Percentiles rank a stretch among this genome's conserved stretches.
Conservation (phyloP, 805 yeast genomes). For the Candida ipomoeae region DNA sequence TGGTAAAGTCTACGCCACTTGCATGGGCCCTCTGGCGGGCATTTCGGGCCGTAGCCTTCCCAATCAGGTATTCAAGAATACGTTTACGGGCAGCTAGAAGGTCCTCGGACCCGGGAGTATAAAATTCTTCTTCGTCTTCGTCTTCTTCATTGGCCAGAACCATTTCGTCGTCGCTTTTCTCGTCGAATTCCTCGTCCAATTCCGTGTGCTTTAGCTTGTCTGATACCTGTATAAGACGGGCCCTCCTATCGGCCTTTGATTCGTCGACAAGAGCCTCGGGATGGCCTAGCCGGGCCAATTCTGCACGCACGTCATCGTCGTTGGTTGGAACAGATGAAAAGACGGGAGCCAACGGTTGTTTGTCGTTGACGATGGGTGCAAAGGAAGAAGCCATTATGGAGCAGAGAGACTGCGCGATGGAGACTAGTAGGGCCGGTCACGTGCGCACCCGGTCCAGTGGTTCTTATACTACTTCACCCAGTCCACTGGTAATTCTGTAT, state of each 20-base stretch:
- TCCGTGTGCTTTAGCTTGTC: conserved; percentile 22
- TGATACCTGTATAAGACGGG: conserved; percentile 48
- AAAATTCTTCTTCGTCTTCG: conserved; percentile 75
- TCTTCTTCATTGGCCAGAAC: conserved; percentile 39
- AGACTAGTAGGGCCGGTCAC: background rate
- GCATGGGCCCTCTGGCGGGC: conserved; percentile 26
- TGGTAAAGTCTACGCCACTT: conserved; percentile 32
- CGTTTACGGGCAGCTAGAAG: conserved; percentile 48
- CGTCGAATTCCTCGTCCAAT: background rate
- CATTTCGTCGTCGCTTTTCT: conserved; percentile 7
- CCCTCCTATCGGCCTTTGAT: conserved; percentile 55
- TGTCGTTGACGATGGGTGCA: conserved; percentile 16
- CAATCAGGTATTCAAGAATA: conserved; percentile 52
- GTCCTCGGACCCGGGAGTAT: conserved; percentile 67
- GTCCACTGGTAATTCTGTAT: no score
- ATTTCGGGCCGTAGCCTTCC: conserved; percentile 42
- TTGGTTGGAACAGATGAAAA: conserved; percentile 48
- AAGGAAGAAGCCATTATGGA: conserved; percentile 7
- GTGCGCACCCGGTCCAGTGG: background rate
- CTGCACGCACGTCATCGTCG: conserved; percentile 57
- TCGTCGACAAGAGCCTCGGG: conserved; percentile 60
- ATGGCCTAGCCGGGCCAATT: conserved; percentile 48
- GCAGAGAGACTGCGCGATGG: background rate
- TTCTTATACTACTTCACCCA: no score
- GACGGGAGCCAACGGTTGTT: background rate